These are phyloP conservation scores for Acephala macrosclerotiorum DNA, from an alignment of 2,329 filamentous ascomycete species.

Conservation along the genomic window DNA sequence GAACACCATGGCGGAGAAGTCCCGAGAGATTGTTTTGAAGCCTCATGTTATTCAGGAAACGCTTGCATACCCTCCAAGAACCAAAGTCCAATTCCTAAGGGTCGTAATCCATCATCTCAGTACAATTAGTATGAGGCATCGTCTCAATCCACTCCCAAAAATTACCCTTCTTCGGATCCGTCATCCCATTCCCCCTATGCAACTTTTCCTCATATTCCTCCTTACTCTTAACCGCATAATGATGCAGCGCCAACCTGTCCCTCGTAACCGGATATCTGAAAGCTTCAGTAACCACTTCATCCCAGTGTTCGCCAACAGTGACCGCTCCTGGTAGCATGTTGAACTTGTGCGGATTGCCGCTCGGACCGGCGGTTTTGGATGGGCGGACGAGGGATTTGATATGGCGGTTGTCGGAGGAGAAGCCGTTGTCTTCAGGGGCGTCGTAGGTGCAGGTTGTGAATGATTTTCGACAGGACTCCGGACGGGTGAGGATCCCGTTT, in stretches of 20 bases:
- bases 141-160: slow-evolving; percentile 39
- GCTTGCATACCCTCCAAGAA: too few relatives aligned
- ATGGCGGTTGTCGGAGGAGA: slow-evolving; percentile 40
- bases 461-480: slow-evolving; percentile 36
- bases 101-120: slow-evolving; percentile 39
- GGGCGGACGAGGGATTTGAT: slow-evolving; percentile 45
- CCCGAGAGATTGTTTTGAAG: too few relatives aligned
- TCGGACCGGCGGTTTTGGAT: slow-evolving; percentile 28
- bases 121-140: slow-evolving; percentile 34
- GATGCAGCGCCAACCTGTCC: slow-evolving; percentile 43
- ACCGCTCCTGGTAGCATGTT: slow-evolving; percentile 23
- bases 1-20: too few relatives aligned
- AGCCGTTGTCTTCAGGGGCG: slow-evolving; percentile 27
- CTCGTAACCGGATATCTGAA: slow-evolving; percentile 42
- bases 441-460: slow-evolving; percentile 45
- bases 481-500: slow-evolving; percentile 37
- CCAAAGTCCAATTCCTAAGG: slow-evolving; percentile 23
- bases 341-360: slow-evolving; percentile 40
- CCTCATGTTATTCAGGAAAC: too few relatives aligned
- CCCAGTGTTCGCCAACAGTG: slow-evolving; percentile 42
- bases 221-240: slow-evolving; percentile 46
- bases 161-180: slow-evolving; percentile 32
- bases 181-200: slow-evolving; percentile 39
- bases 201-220: slow-evolving; percentile 43
- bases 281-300: slow-evolving; percentile 32